A percentile compares a stretch with the other conserved stretches of the same genome.
These are phyloP conservation scores for Ceratorhiza oryzae-sativae DNA, from an alignment of 1,284 basidiomycete species.

Conservation along the genomic window DNA sequence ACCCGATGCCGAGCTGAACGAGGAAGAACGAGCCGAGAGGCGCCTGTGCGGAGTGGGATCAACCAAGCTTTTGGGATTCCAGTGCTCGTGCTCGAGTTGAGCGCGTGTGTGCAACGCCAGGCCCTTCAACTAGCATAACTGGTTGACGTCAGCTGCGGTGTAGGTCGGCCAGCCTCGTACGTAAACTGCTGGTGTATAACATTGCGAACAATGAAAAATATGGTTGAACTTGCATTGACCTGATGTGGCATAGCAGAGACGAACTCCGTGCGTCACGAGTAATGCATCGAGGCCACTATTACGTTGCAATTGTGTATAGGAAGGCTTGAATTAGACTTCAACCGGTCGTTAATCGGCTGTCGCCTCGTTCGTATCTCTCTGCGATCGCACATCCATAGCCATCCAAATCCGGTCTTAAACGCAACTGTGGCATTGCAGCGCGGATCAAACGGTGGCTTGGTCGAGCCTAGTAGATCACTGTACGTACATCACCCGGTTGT, in stretches of 20 bases:
- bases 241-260: not conserved
- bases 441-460: not conserved
- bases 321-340: not conserved
- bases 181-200: not conserved
- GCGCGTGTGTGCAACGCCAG: not conserved
- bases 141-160: not conserved
- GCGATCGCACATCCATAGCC: not conserved
- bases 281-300: not conserved
- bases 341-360: not conserved
- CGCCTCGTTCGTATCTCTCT: not conserved
- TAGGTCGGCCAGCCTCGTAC: not conserved
- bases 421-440: not conserved
- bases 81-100: constrained; percentile 90
- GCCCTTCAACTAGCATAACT: not conserved
- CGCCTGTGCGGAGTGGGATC: constrained; percentile 81
- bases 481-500: not conserved
- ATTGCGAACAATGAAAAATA: not conserved
- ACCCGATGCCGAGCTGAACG: constrained; percentile 56
- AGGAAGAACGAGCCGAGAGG: constrained; percentile 74
- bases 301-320: not conserved
- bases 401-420: not conserved
- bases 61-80: constrained; percentile 81
- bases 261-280: not conserved
- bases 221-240: not conserved
- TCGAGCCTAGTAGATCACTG: not conserved